Evolutionary conservation across 148 eudicot species (phyloP), one percentile per base, ranked within the genome.

Genomic region (Rhododendron vialii): DNA sequence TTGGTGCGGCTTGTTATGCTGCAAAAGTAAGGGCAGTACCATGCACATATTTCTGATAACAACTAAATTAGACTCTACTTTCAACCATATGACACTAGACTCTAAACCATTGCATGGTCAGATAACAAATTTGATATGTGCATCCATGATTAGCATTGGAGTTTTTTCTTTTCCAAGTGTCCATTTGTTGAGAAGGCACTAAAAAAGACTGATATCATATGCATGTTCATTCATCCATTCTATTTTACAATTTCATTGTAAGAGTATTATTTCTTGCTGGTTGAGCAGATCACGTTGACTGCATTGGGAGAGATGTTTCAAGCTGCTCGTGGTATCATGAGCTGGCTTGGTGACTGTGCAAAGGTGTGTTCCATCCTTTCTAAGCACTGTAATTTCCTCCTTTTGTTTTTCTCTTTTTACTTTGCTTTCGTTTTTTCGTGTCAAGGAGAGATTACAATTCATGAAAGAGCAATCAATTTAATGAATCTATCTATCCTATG

Each of bases 271-370:
- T 43, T n/a, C 86, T 83, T 91, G 81, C 51, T 90, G 41, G 59
- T 84, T 91, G 87, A 83, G 81, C 87, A 97, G 99, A 88, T 74
- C 86, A 97, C 99, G 10, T 89, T 97, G 85, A 93, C 93, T 87
- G 99, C 99, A 51, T 84, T 97, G 24, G 99, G 94, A 81, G 96
- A 95, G 89, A 95, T 97, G 98, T 97, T 97, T 90, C 93, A 95
- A 91, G 98, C 95, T 86, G 99, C 99, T 71, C 98, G 98, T 83
- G 73, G 92, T 89, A 97, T 97, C 86, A 95, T 95, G 99, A 91
- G 88, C 90, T 97, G 99, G 99, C 98, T 97, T 65, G 98, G 98
- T 86, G 99, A 95, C 43, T 97, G 98, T 91, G 99, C 99, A 82
- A 97, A 97, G 99, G 99, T 97, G 95, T 89, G 63, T 55, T 18